Evolutionary conservation across 1,284 basidiomycete species (phyloP).

Genomic region (Ceratobasidium sp.): DNA sequence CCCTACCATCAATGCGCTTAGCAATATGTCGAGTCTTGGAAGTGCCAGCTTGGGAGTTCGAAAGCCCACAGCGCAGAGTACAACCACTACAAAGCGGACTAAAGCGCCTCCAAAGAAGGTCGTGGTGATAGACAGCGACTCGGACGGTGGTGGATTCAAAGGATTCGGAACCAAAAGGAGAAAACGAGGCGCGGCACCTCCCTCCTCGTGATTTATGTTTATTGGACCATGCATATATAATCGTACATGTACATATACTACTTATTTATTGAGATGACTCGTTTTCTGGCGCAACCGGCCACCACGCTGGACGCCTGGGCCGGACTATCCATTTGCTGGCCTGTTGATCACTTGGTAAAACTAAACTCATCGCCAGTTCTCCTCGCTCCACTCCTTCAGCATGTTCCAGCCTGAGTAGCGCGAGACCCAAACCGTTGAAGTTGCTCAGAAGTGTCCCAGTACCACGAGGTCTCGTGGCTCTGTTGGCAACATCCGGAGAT

Average conservation of each 20-base stretch:
- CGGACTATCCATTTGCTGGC: slow-evolving; percentile 58
- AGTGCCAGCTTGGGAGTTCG: slow-evolving; percentile 25
- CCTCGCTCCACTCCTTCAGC: slow-evolving; percentile 56
- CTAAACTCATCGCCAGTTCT: slow-evolving; percentile 54
- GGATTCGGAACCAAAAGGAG: slow-evolving; percentile 37
- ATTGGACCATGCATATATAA: not conserved
- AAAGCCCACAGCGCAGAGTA: slow-evolving; percentile 1
- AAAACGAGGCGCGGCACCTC: slow-evolving; percentile 20
- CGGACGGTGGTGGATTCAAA: slow-evolving; percentile 36
- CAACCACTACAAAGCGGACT: slow-evolving; percentile 6
- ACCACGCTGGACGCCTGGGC: slow-evolving; percentile 76
- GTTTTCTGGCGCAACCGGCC: slow-evolving; percentile 59
- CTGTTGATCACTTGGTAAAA: slow-evolving; percentile 48
- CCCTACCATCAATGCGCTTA: slow-evolving; percentile 5
- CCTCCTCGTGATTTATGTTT: slow-evolving; percentile 16
- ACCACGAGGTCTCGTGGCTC: slow-evolving; percentile 64
- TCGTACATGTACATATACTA: not conserved
- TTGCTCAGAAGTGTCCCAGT: slow-evolving; percentile 71
- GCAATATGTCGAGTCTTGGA: slow-evolving; percentile 29
- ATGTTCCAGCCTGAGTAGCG: slow-evolving; percentile 76
- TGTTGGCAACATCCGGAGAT: slow-evolving; percentile 38
- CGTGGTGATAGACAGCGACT: slow-evolving; percentile 32
- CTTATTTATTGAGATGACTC: not conserved
- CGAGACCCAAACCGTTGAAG: slow-evolving; percentile 67
- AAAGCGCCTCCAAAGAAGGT: slow-evolving; percentile 19